These are phyloP conservation scores for Pleurotus tuoliensis DNA, from an alignment of 768 basidiomycete species.

Conservation along the genomic window DNA sequence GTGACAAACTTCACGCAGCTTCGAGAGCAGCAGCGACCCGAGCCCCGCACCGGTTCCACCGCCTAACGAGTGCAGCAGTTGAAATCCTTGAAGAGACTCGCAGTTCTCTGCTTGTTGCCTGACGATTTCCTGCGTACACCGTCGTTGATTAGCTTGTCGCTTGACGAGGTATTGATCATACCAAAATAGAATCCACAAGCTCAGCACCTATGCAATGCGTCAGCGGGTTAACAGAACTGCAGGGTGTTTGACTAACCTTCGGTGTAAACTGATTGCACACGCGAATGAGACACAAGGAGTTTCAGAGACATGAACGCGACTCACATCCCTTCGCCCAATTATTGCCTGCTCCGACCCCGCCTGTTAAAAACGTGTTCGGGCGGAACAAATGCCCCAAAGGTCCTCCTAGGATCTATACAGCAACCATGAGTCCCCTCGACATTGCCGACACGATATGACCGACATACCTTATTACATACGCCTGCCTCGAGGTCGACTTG, in stretches of 20 bases:
- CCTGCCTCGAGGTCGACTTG: conserved; percentile 89
- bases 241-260: conserved; percentile 53
- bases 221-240: neutral
- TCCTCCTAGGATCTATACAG: conserved; percentile 58
- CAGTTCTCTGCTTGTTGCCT: conserved; percentile 78
- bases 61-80: conserved; percentile 84
- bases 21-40: conserved; percentile 75
- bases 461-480: conserved; percentile 71
- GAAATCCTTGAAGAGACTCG: conserved; percentile 89
- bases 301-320: conserved; percentile 20
- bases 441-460: neutral
- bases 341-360: conserved; percentile 71
- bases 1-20: conserved; percentile 63
- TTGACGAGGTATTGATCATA: conserved; percentile 18
- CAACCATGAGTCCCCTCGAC: neutral
- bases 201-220: conserved; percentile 64
- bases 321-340: conserved; percentile 95
- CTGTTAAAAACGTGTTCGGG: conserved; percentile 80
- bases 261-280: conserved; percentile 62
- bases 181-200: conserved; percentile 80
- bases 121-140: conserved; percentile 53
- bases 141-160: neutral
- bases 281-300: neutral
- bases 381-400: conserved; percentile 73
- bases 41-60: conserved; percentile 90